Evolutionary conservation across 768 basidiomycete genomes (phyloP).

Genomic region (Nevesoporus exiguus): DNA sequence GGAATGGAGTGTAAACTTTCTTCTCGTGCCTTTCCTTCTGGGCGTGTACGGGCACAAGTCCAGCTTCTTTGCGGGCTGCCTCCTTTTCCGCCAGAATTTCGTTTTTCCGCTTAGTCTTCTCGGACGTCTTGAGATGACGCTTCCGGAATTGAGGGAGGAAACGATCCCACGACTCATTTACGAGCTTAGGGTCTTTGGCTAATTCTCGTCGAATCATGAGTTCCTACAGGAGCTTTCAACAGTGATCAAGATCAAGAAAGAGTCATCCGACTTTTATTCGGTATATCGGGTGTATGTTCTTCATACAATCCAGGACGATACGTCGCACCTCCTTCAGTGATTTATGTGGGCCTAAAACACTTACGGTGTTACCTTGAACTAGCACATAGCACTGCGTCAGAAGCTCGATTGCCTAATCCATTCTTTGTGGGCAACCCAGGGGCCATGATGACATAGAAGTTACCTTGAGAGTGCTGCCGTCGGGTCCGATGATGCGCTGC

Average conservation of each 20-base stretch:
- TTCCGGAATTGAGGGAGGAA: slow-evolving; percentile 97
- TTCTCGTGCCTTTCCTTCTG: slow-evolving; percentile 59
- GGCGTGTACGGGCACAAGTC: slow-evolving; percentile 41
- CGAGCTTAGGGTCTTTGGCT: slow-evolving; percentile 96
- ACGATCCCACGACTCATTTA: slow-evolving; percentile 92
- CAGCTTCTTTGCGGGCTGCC: slow-evolving; percentile 65
- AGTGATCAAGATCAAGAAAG: background rate
- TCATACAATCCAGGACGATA: slow-evolving; percentile 99
- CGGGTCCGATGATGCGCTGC: slow-evolving; percentile 95
- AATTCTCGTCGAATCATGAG: slow-evolving; percentile 98
- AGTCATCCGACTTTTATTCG: slow-evolving; percentile 76
- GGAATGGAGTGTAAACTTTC: slow-evolving; percentile 98
- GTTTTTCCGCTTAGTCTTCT: slow-evolving; percentile 91
- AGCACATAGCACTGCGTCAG: slow-evolving; percentile 95
- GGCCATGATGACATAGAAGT: background rate
- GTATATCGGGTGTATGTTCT: slow-evolving; percentile 98
- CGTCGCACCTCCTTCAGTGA: slow-evolving; percentile 93
- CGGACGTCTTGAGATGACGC: slow-evolving; percentile 86
- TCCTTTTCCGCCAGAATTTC: slow-evolving; percentile 58
- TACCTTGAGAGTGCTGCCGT: slow-evolving; percentile 96
- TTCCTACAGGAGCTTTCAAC: slow-evolving; percentile 51
- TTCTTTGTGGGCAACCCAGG: slow-evolving; percentile 3
- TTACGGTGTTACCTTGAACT: slow-evolving; percentile 97
- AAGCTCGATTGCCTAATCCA: slow-evolving; percentile 85
- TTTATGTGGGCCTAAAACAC: slow-evolving; percentile 96